phyloP scores from a whole-genome alignment of 2,329 filamentous ascomycete genomes.

The Penicillium sp. region DNA sequence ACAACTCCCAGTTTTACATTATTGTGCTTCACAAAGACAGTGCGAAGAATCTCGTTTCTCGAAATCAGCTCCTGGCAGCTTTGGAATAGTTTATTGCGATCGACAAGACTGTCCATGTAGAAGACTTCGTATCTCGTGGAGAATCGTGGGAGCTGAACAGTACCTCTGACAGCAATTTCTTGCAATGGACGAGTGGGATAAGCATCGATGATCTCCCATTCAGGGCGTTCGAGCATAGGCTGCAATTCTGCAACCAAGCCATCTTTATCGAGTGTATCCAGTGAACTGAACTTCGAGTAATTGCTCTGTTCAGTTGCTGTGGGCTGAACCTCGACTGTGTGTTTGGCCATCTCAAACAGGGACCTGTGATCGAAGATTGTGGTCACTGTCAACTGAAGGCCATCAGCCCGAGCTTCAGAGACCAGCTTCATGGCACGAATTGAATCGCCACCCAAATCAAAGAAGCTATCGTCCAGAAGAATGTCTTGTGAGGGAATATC shows the following conservation, averaged over 20 bases:
- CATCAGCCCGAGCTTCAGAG: constrained; percentile 53
- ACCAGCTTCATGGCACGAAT: constrained; percentile 62
- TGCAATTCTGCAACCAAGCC: background rate
- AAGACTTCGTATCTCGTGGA: constrained; percentile 64
- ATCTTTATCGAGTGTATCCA: background rate
- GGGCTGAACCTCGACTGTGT: background rate
- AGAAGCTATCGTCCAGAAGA: constrained; percentile 56
- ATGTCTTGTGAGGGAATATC: constrained; percentile 48
- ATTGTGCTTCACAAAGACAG: constrained; percentile 54
- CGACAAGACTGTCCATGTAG: constrained; percentile 54
- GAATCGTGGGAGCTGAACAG: constrained; percentile 58
- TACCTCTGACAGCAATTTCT: constrained; percentile 59
- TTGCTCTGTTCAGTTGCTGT: background rate
- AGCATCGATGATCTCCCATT: constrained; percentile 50
- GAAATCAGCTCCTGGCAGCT: constrained; percentile 55
- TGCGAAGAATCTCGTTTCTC: constrained; percentile 60
- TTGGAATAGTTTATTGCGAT: constrained; percentile 48
- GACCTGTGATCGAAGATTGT: constrained; percentile 54
- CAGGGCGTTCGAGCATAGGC: constrained; percentile 39
- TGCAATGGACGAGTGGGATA: constrained; percentile 58
- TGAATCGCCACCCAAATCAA: constrained; percentile 59
- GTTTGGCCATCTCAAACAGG: constrained; percentile 3
- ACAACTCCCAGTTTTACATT: constrained; percentile 6
- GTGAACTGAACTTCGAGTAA: background rate
- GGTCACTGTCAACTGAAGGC: constrained; percentile 55